phyloP scores from a whole-genome alignment of 495 filamentous ascomycete species.

The Lindgomyces ingoldianus region DNA sequence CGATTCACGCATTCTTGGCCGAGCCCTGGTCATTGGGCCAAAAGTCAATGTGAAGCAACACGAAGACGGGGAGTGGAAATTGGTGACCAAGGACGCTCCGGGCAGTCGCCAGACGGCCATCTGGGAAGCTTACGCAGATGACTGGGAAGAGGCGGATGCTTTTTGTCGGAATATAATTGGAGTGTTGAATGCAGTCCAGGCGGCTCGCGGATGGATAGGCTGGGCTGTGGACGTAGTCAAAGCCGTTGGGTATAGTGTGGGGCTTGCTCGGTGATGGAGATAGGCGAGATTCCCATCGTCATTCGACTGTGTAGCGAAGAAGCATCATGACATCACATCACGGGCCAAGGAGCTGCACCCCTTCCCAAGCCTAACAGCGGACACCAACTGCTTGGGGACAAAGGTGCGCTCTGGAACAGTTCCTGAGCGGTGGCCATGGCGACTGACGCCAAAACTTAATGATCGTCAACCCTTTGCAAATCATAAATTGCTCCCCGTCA shows the following conservation, averaged over 20 bases:
- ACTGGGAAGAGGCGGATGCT: conserved; percentile 57
- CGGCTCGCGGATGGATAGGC: conserved; percentile 53
- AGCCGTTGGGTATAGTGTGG: conserved; percentile 20
- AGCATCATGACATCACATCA: not conserved
- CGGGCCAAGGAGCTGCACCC: not conserved
- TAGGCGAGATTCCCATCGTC: not conserved
- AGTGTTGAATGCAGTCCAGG: conserved; percentile 52
- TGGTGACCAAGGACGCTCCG: conserved; percentile 38
- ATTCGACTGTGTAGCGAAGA: no score
- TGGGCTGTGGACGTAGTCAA: conserved; percentile 51
- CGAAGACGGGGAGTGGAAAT: conserved; percentile 44
- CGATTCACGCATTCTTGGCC: conserved; percentile 53
- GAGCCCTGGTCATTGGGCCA: conserved; percentile 59
- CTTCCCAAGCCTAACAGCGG: no score
- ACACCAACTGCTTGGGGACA: not conserved
- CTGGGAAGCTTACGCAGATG: conserved; percentile 61
- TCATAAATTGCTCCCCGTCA: no score
- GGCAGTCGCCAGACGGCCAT: conserved; percentile 48
- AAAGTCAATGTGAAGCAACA: conserved; percentile 48
- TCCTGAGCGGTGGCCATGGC: not conserved
- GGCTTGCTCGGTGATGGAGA: not conserved
- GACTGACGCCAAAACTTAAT: not conserved
- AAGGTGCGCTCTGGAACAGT: not conserved
- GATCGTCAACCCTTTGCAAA: no score
- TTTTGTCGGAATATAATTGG: conserved; percentile 52